phyloP scores from a whole-genome alignment of 192 early-diverging fungal species.

The Kickxella alabastrina region DNA sequence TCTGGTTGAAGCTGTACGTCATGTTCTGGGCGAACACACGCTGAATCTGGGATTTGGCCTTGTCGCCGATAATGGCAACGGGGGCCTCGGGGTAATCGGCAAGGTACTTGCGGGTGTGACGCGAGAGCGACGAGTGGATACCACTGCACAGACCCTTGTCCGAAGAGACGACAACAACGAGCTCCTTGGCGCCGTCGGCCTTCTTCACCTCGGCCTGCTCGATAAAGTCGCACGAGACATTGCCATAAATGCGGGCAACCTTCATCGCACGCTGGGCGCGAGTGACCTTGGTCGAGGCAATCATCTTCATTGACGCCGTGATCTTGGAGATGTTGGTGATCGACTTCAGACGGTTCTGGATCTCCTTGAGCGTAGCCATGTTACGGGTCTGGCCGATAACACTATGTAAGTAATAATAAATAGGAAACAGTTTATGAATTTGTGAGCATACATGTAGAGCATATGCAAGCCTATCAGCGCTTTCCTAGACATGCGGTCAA shows the following conservation, averaged over 20 bases:
- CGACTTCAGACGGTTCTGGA: constrained; percentile 92
- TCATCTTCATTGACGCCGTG: constrained; percentile 99
- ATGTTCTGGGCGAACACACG: constrained; percentile 76
- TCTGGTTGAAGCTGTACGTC: constrained; percentile 83
- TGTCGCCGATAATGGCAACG: constrained; percentile 83
- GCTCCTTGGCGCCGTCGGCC: constrained; percentile 61
- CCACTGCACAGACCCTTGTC: constrained; percentile 99
- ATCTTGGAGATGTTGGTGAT: constrained; percentile 99
- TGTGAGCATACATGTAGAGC: too few relatives aligned
- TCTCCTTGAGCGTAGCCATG: constrained; percentile 94
- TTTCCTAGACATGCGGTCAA: too few relatives aligned
- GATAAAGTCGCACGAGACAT: constrained; percentile 48
- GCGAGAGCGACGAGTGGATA: constrained; percentile 93
- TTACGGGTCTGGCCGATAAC: constrained; percentile 72
- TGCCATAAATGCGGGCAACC: constrained; percentile 69
- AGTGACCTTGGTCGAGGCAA: constrained; percentile 97
- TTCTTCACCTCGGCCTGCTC: constrained; percentile 65
- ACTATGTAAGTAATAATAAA: constrained; percentile 28
- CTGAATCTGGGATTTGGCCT: constrained; percentile 87
- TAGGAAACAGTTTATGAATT: too few relatives aligned
- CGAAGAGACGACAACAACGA: constrained; percentile 82
- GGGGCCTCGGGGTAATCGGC: constrained; percentile 53
- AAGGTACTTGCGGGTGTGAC: constrained; percentile 68
- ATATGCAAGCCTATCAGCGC: too few relatives aligned
- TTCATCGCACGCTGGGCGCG: constrained; percentile 86